phyloP scores from a whole-genome alignment of 164 flowering plant species.

The Warburgia ugandensis region DNA sequence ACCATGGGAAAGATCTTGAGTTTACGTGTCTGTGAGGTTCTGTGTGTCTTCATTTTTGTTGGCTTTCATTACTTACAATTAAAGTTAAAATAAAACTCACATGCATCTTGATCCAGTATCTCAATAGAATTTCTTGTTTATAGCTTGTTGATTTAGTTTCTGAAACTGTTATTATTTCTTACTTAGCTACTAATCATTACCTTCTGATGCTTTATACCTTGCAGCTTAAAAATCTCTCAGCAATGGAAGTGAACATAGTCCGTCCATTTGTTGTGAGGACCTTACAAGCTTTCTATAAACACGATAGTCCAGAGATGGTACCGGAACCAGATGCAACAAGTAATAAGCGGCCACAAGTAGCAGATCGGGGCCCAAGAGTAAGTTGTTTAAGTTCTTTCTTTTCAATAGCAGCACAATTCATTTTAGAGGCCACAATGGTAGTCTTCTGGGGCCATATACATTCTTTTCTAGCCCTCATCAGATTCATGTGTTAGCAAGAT shows the following conservation, averaged over 20 bases:
- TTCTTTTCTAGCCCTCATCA: too few species aligned
- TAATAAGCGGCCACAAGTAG: slow-evolving; percentile 33
- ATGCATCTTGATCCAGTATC: too few species aligned
- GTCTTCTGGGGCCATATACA: too few species aligned
- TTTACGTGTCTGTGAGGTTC: too few species aligned
- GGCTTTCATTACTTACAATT: too few species aligned
- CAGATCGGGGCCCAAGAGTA: slow-evolving; percentile 56
- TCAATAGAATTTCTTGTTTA: too few species aligned
- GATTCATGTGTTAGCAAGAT: too few species aligned
- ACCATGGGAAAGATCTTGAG: too few species aligned
- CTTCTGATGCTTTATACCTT: not conserved
- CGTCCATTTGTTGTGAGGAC: slow-evolving; percentile 80
- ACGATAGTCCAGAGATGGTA: slow-evolving; percentile 66
- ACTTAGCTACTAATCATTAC: not conserved
- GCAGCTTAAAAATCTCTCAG: slow-evolving; percentile 80
- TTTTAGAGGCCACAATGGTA: too few species aligned
- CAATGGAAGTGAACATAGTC: slow-evolving; percentile 92
- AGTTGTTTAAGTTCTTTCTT: slow-evolving; percentile 13
- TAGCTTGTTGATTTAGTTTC: not conserved
- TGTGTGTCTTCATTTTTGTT: too few species aligned
- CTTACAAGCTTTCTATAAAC: slow-evolving; percentile 77
- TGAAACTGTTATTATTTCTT: not conserved
- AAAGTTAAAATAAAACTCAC: too few species aligned
- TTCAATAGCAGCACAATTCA: too few species aligned
- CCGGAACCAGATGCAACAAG: slow-evolving; percentile 37